phyloP scores from a whole-genome alignment of 805 yeast species.

The Saccharomycopsis sp. region DNA sequence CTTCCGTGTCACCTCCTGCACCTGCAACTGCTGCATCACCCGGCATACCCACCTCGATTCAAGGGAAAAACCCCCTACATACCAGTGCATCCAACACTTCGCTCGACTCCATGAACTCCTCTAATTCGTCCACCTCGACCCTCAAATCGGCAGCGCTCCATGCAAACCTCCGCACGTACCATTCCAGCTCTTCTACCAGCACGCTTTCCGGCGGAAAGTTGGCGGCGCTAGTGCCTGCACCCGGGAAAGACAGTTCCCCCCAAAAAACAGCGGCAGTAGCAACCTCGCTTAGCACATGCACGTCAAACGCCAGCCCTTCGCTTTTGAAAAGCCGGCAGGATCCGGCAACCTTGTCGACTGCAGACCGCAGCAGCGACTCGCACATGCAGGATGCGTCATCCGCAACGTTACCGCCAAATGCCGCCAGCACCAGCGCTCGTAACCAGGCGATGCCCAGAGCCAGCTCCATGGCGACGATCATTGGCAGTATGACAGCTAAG shows the following conservation, averaged over 20 bases:
- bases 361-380: background rate
- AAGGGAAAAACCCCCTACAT: constrained; percentile 1
- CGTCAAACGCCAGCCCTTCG: background rate
- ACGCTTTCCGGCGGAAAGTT: background rate
- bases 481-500: background rate
- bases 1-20: background rate
- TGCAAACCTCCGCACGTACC: background rate
- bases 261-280: background rate
- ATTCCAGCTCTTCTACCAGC: constrained; percentile 3
- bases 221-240: background rate
- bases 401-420: too few species aligned
- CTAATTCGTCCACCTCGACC: constrained; percentile 8
- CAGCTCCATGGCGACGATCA: background rate
- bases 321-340: background rate
- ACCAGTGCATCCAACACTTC: constrained; percentile 8
- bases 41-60: background rate
- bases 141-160: constrained; percentile 3
- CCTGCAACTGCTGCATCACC: background rate
- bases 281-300: background rate
- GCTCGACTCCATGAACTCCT: constrained; percentile 10
- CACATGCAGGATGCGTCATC: background rate
- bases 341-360: background rate
- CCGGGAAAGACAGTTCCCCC: background rate
- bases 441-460: background rate
- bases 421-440: background rate